A percentile compares a stretch with the other conserved stretches of the same genome.
These are phyloP conservation scores for Ophiocordyceps camponoti-saundersi DNA, from an alignment of 2,329 filamentous ascomycete species.

Conservation along the genomic window DNA sequence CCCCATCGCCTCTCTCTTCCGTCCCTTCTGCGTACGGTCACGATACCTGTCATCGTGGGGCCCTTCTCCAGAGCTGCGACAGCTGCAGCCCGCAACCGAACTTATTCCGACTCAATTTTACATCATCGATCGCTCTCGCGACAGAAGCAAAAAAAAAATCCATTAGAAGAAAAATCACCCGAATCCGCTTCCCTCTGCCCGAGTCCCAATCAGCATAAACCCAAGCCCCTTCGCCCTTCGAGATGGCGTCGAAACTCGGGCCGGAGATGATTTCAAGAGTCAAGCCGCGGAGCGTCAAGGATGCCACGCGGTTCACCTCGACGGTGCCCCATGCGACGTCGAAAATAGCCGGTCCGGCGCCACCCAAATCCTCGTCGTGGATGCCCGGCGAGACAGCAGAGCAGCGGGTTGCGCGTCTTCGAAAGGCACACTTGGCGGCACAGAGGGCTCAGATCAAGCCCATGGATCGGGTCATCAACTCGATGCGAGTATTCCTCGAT, in stretches of 20 bases:
- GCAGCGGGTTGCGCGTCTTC: conserved; percentile 51
- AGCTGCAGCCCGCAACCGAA: conserved; percentile 11
- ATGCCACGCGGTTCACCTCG: conserved; percentile 55
- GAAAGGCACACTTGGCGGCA: conserved; percentile 51
- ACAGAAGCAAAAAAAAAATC: conserved; percentile 16
- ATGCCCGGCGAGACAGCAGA: conserved; percentile 43
- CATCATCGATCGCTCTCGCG: conserved; percentile 5
- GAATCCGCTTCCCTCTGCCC: neutral
- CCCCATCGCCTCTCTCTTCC: neutral
- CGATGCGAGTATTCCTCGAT: conserved; percentile 33
- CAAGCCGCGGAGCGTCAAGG: conserved; percentile 51
- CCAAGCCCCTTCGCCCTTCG: neutral
- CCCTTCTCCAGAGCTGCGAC: neutral
- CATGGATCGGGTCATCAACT: conserved; percentile 31
- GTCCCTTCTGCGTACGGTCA: neutral
- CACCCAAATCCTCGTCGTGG: conserved; percentile 7
- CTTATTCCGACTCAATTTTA: conserved; percentile 20
- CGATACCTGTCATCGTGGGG: neutral
- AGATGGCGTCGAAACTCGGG: neutral
- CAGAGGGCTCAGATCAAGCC: conserved; percentile 38
- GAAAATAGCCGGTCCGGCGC: conserved; percentile 28
- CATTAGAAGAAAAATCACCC: neutral
- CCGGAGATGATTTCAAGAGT: conserved; percentile 22
- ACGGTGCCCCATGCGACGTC: conserved; percentile 46
- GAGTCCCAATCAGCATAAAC: neutral